Conservation (phyloP, 106 monocot species). For the Xerophyta viscosa region DNA sequence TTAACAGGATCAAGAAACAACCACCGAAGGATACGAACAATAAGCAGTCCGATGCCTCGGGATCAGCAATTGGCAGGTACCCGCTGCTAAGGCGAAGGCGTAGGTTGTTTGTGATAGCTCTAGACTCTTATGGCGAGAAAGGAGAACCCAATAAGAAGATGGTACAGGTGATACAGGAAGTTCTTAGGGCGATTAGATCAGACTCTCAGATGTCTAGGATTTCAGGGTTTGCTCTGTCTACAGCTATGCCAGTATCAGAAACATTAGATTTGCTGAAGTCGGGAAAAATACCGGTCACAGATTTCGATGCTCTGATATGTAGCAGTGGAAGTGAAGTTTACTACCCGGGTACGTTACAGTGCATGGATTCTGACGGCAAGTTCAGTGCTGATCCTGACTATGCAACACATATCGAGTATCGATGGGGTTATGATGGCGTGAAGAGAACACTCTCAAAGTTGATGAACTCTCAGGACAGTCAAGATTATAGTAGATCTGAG, state of each 20-base stretch:
- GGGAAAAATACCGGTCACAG: slow-evolving; percentile 51
- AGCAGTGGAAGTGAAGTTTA: slow-evolving; percentile 92
- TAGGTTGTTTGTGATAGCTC: slow-evolving; percentile 69
- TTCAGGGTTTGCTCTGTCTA: slow-evolving; percentile 83
- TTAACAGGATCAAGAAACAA: slow-evolving; percentile 53
- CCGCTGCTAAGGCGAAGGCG: slow-evolving; percentile 71
- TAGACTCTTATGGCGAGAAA: slow-evolving; percentile 59
- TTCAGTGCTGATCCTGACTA: slow-evolving; percentile 74
- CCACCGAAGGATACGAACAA: slow-evolving; percentile 10
- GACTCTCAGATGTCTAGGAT: slow-evolving; percentile 82
- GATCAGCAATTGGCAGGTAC: slow-evolving; percentile 29
- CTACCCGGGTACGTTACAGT: slow-evolving; percentile 78
- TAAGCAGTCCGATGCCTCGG: slow-evolving; percentile 12
- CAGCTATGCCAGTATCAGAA: slow-evolving; percentile 76
- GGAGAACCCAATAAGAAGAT: slow-evolving; percentile 69
- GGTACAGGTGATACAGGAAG: slow-evolving; percentile 66
- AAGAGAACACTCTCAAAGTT: slow-evolving; percentile 55
- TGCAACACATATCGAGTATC: slow-evolving; percentile 69
- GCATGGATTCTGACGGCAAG: slow-evolving; percentile 40
- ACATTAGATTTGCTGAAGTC: slow-evolving; percentile 42
- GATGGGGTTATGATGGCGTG: slow-evolving; percentile 74
- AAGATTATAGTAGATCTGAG: slow-evolving; percentile 9
- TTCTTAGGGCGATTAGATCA: slow-evolving; percentile 59
- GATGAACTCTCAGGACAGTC: slow-evolving; percentile 35
- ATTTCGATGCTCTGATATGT: slow-evolving; percentile 87